Evolutionary conservation across 2,329 filamentous ascomycete genomes (phyloP).

Genomic region (Ophiocordyceps camponoti-saundersi): DNA sequence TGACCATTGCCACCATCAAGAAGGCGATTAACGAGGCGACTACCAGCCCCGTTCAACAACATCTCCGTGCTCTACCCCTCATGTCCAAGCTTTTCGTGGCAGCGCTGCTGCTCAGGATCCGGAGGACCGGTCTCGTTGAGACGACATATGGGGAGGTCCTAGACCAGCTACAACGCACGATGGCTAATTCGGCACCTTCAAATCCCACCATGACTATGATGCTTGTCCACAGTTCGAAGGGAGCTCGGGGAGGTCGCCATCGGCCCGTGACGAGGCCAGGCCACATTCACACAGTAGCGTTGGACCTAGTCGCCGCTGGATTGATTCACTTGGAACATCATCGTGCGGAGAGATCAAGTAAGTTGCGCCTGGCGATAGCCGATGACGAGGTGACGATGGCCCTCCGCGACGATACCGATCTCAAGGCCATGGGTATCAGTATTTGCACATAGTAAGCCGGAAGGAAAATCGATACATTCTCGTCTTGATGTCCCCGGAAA

Average conservation of each 20-base stretch:
- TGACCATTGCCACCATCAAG: conserved; percentile 88
- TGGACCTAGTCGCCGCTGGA: conserved; percentile 74
- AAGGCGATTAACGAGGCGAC: conserved; percentile 91
- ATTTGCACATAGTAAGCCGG: conserved; percentile 12
- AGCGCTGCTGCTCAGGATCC: conserved; percentile 60
- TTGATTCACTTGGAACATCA: conserved; percentile 71
- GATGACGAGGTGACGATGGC: conserved; percentile 85
- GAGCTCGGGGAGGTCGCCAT: conserved; percentile 10
- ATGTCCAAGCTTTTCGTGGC: conserved; percentile 73
- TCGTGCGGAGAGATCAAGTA: conserved; percentile 70
- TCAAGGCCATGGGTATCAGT: conserved; percentile 58
- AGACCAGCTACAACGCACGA: conserved; percentile 45
- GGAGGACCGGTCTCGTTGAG: conserved; percentile 73
- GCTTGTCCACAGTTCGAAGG: conserved; percentile 12
- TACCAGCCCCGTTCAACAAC: conserved; percentile 79
- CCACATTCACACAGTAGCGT: conserved; percentile 51
- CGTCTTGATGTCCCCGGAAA: no score
- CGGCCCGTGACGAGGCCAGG: conserved; percentile 15
- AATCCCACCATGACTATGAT: conserved; percentile 20
- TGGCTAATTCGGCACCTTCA: conserved; percentile 16
- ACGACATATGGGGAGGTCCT: conserved; percentile 78
- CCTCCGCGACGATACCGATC: conserved; percentile 73
- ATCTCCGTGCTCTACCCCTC: conserved; percentile 66
- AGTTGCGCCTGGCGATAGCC: conserved; percentile 69
- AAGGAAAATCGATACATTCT: background rate